Base-by-base conservation (phyloP, 2,329 filamentous ascomycete genomes). In the Cylindrodendrum hubeiense region DNA sequence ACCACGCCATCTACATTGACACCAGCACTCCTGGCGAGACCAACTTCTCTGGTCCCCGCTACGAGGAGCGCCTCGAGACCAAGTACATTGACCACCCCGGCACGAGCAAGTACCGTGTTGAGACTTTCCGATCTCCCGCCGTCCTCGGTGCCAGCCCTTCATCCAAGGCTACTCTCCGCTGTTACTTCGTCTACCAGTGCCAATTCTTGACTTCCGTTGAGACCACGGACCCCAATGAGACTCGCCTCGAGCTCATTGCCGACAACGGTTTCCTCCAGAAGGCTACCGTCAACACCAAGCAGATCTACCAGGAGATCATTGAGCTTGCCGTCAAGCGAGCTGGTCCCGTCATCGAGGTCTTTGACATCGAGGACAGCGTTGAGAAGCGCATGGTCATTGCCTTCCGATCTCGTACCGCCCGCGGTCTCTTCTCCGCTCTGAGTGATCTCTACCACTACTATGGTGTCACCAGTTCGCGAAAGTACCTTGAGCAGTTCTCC, bases 381-480 rank as follows among this genome's bases (percentile, higher is more conserved):
- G 96, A 99, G 85, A 98, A 98, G 88, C 90, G 96, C 74, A 85
- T 99, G 66, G 94, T 99, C 60, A 88, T 99, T 74, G 96, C 95
- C 49, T 98, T 98, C 86, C 94, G 95, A 74, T 93, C 95, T 72
- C 91, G 95, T 69, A 97, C 95, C 19, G 96, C 96, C 30, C 87
- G 94, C 73, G 96, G 96, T 68, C 85, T 99, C 75, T 99, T 99
- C 87, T 97, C 95, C 73, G 94, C 96, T 28, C 84, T 99, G 74
- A 97, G 93, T 70, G 95, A 98, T 79, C 86, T 99, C 39, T 99
- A 99, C 84, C 96, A 99, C 83, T 98, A 98, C 88, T 99, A 99
- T 77, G 95, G 96, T 46, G 88, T 98, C 67, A 99, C 96, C 2
- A 97, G 93, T 76, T 96, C 96, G 28, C 89, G 96, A 74, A 99